A percentile compares a stretch with the other conserved stretches of the same genome.
Conservation (phyloP, 2,329 filamentous ascomycete genomes). For the Orbilia quercus region DNA sequence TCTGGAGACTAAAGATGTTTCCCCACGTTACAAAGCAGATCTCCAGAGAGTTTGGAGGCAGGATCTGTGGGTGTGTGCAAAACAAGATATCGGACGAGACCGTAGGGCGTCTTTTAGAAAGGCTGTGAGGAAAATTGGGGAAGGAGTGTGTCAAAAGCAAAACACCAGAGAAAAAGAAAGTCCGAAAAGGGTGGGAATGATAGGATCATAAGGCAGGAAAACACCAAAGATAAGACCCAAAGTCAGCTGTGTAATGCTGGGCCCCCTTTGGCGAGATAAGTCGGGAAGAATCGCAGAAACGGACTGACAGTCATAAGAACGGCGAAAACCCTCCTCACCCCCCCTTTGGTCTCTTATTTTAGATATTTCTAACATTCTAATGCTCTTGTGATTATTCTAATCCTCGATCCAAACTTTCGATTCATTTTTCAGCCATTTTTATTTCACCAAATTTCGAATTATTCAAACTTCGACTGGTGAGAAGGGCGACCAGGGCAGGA, state of each 20-base stretch:
- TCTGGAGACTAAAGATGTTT: not conserved
- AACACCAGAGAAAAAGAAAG: conserved; percentile 31
- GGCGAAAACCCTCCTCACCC: conserved; percentile 12
- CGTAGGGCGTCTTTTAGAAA: conserved; percentile 9
- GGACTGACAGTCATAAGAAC: conserved; percentile 42
- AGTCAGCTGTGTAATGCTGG: conserved; percentile 34
- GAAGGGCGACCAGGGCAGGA: not conserved
- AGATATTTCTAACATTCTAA: not conserved
- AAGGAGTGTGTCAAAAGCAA: conserved; percentile 46
- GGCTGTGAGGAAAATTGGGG: not conserved
- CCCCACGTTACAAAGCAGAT: conserved; percentile 15
- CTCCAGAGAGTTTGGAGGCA: not conserved
- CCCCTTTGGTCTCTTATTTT: conserved; percentile 15
- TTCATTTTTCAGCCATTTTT: not conserved
- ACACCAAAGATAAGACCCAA: conserved; percentile 43
- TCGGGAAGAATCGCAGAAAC: conserved; percentile 12
- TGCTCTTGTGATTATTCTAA: conserved; percentile 9
- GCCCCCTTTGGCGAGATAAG: conserved; percentile 26
- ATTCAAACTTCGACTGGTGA: not conserved
- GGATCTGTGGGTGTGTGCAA: not conserved
- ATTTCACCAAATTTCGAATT: not conserved
- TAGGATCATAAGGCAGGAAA: conserved; percentile 54
- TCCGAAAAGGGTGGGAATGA: conserved; percentile 35
- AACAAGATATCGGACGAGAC: conserved; percentile 48
- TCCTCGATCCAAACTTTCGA: not conserved